These are phyloP conservation scores for Sporothrix inflata DNA, from an alignment of 2,329 filamentous ascomycete species.

Conservation along the genomic window DNA sequence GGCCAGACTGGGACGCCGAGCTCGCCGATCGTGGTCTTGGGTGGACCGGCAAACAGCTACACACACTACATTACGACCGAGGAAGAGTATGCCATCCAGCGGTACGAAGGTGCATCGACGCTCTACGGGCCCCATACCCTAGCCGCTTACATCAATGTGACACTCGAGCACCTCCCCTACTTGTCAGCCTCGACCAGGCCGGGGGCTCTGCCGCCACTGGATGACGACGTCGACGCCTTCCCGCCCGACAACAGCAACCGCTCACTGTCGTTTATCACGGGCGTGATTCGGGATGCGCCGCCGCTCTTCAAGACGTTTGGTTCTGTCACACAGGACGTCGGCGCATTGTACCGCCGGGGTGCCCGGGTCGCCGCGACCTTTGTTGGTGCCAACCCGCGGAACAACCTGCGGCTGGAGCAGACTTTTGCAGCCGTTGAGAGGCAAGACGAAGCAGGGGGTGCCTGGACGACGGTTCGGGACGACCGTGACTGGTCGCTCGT, in stretches of 20 bases:
- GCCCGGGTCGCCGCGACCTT: conserved; percentile 65
- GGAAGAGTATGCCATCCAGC: conserved; percentile 57
- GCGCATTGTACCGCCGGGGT: conserved; percentile 61
- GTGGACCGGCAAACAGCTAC: conserved; percentile 87
- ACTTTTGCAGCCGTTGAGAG: conserved; percentile 80
- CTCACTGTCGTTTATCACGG: conserved; percentile 76
- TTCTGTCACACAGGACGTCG: conserved; percentile 60
- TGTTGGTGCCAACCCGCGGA: conserved; percentile 85
- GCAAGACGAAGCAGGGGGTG: conserved; percentile 39
- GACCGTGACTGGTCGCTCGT: conserved; percentile 85
- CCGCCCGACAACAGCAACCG: conserved; percentile 79
- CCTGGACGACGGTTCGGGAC: conserved; percentile 69
- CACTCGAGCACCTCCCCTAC: conserved; percentile 68
- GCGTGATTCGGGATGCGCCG: conserved; percentile 72
- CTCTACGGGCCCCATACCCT: conserved; percentile 83
- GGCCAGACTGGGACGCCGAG: not conserved
- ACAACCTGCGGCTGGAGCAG: conserved; percentile 76
- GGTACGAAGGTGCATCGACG: conserved; percentile 90
- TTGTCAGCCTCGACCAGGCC: conserved; percentile 54
- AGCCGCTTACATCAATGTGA: conserved; percentile 84
- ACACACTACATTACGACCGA: conserved; percentile 50
- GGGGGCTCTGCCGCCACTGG: conserved; percentile 35
- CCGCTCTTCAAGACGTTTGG: conserved; percentile 71
- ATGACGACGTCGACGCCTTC: conserved; percentile 52
- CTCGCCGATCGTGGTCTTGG: conserved; percentile 72